Conservation (phyloP, 805 yeast species). For the Starmerella cellae region DNA sequence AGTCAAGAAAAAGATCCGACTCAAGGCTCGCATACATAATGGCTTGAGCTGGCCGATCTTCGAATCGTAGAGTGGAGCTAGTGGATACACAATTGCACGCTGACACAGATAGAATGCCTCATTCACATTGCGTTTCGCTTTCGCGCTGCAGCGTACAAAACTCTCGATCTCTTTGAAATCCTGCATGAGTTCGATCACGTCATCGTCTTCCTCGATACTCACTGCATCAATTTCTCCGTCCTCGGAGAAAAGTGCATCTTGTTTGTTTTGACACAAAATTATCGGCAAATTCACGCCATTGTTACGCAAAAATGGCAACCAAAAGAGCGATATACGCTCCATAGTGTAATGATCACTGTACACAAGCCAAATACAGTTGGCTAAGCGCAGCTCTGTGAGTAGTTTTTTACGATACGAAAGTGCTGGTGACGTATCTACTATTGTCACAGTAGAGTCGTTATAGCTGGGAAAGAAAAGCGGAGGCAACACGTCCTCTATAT, state of each 20-base stretch:
- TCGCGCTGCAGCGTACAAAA: conserved; percentile 79
- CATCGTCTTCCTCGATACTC: conserved; percentile 43
- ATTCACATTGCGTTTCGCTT: conserved; percentile 67
- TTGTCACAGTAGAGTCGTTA: conserved; percentile 47
- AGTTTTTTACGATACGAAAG: conserved; percentile 47
- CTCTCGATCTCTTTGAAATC: conserved; percentile 93
- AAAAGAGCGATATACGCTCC: conserved; percentile 77
- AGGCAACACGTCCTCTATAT: conserved; percentile 65
- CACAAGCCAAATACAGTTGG: conserved; percentile 89
- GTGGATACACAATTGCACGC: conserved; percentile 82
- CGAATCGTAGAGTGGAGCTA: conserved; percentile 87
- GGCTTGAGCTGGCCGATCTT: conserved; percentile 74
- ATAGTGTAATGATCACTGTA: conserved; percentile 90
- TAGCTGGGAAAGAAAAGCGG: conserved; percentile 69
- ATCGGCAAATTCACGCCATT: conserved; percentile 89
- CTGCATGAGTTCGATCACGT: conserved; percentile 68
- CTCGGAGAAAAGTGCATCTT: conserved; percentile 14
- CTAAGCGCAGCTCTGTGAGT: conserved; percentile 62
- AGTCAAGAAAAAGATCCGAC: conserved; percentile 65
- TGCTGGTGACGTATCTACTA: conserved; percentile 59
- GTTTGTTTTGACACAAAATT: conserved; percentile 77
- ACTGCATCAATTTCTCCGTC: conserved; percentile 1
- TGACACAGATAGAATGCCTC: conserved; percentile 91
- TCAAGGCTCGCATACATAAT: conserved; percentile 58
- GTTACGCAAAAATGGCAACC: conserved; percentile 89